Percentiles rank a stretch among this genome's conserved stretches.
Conservation (phyloP, 768 basidiomycete species). For the Tulasnella sp. region DNA sequence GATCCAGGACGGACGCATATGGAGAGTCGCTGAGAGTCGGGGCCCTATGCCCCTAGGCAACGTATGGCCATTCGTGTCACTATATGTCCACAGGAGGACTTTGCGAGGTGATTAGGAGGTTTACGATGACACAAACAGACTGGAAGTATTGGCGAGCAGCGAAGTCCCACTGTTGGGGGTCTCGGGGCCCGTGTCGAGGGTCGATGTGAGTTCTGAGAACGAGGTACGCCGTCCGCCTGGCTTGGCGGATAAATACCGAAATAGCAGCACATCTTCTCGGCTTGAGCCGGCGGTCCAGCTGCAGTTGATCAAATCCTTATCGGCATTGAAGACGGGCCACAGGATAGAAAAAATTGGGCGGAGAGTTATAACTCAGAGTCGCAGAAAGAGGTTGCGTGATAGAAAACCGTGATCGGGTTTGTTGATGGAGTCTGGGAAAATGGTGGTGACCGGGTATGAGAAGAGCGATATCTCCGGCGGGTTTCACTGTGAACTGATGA, state of each 20-base stretch:
- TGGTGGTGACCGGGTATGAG: background rate
- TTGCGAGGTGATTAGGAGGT: background rate
- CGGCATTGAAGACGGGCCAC: too few relatives aligned
- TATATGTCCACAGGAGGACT: background rate
- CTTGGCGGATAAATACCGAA: background rate
- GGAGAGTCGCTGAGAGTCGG: background rate
- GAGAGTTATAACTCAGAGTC: too few relatives aligned
- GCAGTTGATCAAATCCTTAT: background rate
- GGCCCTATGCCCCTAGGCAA: background rate
- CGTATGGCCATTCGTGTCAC: background rate
- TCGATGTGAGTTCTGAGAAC: conserved; percentile 6
- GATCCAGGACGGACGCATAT: background rate
- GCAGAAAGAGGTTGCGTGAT: background rate
- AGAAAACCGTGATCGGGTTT: background rate
- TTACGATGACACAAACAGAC: background rate
- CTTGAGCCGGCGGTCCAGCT: background rate
- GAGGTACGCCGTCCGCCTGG: background rate
- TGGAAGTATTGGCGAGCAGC: background rate
- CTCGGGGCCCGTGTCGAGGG: background rate
- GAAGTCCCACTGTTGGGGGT: background rate
- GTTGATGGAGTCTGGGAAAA: background rate
- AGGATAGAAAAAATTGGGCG: too few relatives aligned
- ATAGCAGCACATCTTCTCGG: background rate
- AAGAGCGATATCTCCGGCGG: background rate
- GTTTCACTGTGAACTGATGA: background rate